Base-by-base conservation (phyloP, 257 asterid genomes). In the Fraxinus americana region DNA sequence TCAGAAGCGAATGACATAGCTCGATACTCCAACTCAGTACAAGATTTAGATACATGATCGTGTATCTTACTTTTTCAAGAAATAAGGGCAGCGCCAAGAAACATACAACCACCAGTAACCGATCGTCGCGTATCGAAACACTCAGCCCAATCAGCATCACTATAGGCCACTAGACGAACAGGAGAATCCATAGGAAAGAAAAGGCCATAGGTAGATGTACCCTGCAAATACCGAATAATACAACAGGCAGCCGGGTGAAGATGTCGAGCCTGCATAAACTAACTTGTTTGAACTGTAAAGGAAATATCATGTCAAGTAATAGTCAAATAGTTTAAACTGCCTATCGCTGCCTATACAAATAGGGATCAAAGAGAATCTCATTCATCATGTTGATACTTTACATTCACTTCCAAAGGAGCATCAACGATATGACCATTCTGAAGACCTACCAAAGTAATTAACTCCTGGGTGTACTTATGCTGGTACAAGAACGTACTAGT, bases 91-190 rank as follows among this genome's bases (percentile, higher is more conserved):
- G 7, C 1, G 1, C 66, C 50, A 10, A 75, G 41, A 35, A 74
- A 79, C 45, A 67, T 32, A 30, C 63, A 79, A 41, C 48, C 74
- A 5, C 76, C 71, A 14, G 76, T 71, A 41, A 35, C 34, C 1
- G 72, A 78, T 2, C 38, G 25, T 6, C 68, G 21, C 3, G 75
- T 82, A 11, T 82, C 72, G 1, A 21, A 7, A 32, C 78, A 75
- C 3, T 69, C 69, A 21, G 35, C 81, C 79, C 74, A 83, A 72
- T 79, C 73, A 3, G 48, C 72, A 76, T 36, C 66, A 45, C 52
- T 66, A 23, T 75, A 83, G 0, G 54, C 73, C 2, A 52, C 71
- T 27, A 82, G 38, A 0, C 36, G 27, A 45, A 67, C 7, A 27
- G 77, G 1, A 43, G 57, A 19, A 0, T 19, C 16, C 9, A 1